Evolutionary conservation across 441 rosid species (phyloP).

Genomic region (Euphorbia corollata): DNA sequence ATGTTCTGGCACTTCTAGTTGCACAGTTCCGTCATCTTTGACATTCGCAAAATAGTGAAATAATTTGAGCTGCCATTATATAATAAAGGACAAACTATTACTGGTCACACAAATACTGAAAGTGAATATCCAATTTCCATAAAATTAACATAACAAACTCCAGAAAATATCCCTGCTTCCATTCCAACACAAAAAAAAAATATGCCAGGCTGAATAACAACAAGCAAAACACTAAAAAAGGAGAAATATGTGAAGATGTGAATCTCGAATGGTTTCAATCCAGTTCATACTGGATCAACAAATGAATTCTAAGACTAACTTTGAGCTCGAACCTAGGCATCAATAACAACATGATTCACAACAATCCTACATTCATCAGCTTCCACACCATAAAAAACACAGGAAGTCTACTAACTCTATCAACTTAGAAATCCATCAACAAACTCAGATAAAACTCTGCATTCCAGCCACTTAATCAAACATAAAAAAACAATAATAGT

Average conservation of each 20-base stretch:
- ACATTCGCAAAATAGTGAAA: slow-evolving; percentile 31
- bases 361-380: not conserved
- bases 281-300: not conserved
- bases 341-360: not conserved
- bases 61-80: slow-evolving; percentile 39
- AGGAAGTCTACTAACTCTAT: not conserved
- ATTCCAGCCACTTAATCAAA: not conserved
- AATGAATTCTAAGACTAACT: slow-evolving; percentile 5
- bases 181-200: not conserved
- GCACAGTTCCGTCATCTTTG: slow-evolving; percentile 44
- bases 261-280: not conserved
- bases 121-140: not conserved
- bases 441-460: not conserved
- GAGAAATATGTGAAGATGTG: not conserved
- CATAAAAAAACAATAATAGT: not conserved
- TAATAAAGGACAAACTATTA: not conserved
- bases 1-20: slow-evolving; percentile 40
- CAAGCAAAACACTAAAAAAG: not conserved
- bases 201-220: no score
- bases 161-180: not conserved
- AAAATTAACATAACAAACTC: not conserved
- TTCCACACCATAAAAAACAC: not conserved
- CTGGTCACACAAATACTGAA: not conserved
- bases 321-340: not conserved
- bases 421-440: not conserved